These are phyloP conservation scores for Physcomitrellopsis africana DNA, from an alignment of 225 moss, liverwort and hornwort genomes.

Conservation along the genomic window DNA sequence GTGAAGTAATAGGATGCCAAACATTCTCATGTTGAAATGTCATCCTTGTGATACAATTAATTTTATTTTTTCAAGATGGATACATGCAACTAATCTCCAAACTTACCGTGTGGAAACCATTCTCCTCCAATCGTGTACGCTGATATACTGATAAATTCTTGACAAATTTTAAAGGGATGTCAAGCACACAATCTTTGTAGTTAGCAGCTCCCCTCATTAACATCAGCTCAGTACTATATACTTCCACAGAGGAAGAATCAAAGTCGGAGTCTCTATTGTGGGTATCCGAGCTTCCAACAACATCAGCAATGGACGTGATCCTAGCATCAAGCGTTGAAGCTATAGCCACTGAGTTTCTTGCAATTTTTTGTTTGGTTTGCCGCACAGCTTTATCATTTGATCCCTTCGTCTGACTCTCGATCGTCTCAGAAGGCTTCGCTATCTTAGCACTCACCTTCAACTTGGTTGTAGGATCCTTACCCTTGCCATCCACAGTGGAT, in stretches of 20 bases:
- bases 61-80: slow-evolving; percentile 16
- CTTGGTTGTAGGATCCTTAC: slow-evolving; percentile 31
- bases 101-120: slow-evolving; percentile 81
- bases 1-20: slow-evolving; percentile 9
- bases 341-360: slow-evolving; percentile 30
- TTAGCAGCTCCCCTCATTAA: slow-evolving; percentile 55
- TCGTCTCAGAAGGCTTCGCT: slow-evolving; percentile 27
- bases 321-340: slow-evolving; percentile 34
- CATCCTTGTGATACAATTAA: slow-evolving; percentile 26
- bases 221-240: slow-evolving; percentile 43
- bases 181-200: slow-evolving; percentile 78
- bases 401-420: slow-evolving; percentile 36
- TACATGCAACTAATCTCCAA: slow-evolving; percentile 9
- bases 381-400: slow-evolving; percentile 36
- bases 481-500: slow-evolving; percentile 36
- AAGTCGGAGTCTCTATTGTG: slow-evolving; percentile 17
- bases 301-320: slow-evolving; percentile 22
- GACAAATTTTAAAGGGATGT: slow-evolving; percentile 72
- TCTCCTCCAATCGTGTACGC: slow-evolving; percentile 83
- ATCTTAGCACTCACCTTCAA: slow-evolving; percentile 28
- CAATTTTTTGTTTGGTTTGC: slow-evolving; percentile 39
- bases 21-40: slow-evolving; percentile 7
- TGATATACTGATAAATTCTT: slow-evolving; percentile 72
- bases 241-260: slow-evolving; percentile 32
- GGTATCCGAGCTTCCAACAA: slow-evolving; percentile 24